Conservation (phyloP, 768 basidiomycete genomes). For the Clitopilus hobsonii region DNA sequence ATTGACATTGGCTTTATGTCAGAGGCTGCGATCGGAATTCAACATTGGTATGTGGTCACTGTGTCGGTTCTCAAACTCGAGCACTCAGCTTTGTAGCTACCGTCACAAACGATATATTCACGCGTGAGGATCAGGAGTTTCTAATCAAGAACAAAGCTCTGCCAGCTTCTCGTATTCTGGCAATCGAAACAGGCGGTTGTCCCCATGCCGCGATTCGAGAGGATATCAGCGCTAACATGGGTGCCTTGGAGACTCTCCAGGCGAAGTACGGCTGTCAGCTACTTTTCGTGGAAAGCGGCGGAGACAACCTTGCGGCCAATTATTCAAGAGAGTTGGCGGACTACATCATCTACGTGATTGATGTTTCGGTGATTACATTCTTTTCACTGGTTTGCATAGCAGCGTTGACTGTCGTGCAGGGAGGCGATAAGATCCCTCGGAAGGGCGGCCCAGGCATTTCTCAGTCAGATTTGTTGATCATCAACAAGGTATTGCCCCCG, state of each 20-base stretch:
- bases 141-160: constrained; percentile 90
- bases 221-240: constrained; percentile 96
- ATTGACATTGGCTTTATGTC: constrained; percentile 85
- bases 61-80: constrained; percentile 1
- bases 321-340: constrained; percentile 96
- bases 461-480: constrained; percentile 88
- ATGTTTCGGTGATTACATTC: constrained; percentile 59
- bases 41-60: constrained; percentile 71
- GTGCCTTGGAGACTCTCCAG: constrained; percentile 91
- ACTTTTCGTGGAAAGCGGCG: constrained; percentile 93
- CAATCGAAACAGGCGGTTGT: constrained; percentile 97
- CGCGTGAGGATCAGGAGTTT: constrained; percentile 96
- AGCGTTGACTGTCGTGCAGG: constrained; percentile 35
- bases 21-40: constrained; percentile 70
- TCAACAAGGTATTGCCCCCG: no score
- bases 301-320: constrained; percentile 96
- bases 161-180: constrained; percentile 78
- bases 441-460: constrained; percentile 99
- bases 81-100: constrained; percentile 50
- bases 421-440: constrained; percentile 96
- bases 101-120: constrained; percentile 99
- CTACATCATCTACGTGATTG: constrained; percentile 93
- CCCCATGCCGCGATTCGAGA: constrained; percentile 98
- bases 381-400: constrained; percentile 3
- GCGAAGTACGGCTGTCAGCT: constrained; percentile 87